Conservation (phyloP, 192 early-diverging fungal species). For the Backusella tarrabulga region DNA sequence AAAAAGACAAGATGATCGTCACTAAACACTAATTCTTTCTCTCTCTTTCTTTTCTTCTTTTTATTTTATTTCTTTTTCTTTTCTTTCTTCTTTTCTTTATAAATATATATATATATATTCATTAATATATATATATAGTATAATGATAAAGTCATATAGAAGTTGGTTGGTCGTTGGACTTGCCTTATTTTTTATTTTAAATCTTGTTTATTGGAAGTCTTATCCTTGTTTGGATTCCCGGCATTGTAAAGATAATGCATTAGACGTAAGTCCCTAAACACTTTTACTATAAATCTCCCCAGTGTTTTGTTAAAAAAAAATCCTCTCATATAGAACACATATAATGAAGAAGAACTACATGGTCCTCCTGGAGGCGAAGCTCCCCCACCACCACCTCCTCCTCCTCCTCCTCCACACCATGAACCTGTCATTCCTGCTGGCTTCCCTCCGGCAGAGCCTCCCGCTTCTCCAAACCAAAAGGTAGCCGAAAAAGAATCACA, state of each 20-base stretch:
- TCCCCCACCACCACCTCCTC: neutral
- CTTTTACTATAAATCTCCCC: too few species aligned
- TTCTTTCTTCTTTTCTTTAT: neutral
- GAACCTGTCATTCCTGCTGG: neutral
- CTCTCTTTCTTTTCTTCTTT: neutral
- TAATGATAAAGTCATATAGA: neutral
- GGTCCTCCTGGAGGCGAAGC: neutral
- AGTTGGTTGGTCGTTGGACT: neutral
- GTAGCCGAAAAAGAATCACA: neutral
- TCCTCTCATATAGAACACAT: neutral
- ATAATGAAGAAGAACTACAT: neutral
- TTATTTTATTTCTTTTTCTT: neutral
- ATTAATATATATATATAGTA: neutral
- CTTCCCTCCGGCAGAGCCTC: neutral
- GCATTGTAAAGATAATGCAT: neutral
- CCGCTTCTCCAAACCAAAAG: neutral
- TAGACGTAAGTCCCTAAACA: neutral
- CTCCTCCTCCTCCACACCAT: neutral
- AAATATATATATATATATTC: neutral
- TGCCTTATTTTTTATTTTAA: neutral
- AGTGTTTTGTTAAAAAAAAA: neutral
- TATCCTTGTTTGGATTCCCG: conserved; percentile 8
- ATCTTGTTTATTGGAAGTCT: conserved; percentile 9
- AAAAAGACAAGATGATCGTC: neutral
- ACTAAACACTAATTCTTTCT: neutral